Evolutionary conservation across 2,329 filamentous ascomycete species (phyloP).

Genomic region (Davidsoniella virescens): DNA sequence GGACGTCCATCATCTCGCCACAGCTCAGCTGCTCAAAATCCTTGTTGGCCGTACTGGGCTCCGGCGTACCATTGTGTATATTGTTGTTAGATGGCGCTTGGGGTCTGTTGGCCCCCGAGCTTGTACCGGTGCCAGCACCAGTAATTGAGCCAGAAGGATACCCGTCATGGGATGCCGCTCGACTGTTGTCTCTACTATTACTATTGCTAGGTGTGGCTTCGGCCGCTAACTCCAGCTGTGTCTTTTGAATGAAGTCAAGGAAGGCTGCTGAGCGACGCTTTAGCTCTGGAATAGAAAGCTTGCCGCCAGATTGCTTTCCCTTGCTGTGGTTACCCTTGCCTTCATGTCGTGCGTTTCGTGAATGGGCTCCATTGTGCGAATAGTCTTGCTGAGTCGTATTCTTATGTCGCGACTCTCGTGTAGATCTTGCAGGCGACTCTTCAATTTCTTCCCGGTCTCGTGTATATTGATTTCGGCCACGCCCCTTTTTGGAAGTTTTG

Average conservation of each 20-base stretch:
- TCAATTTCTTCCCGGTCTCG: constrained; percentile 52
- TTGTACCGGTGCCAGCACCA: not conserved
- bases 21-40: constrained; percentile 64
- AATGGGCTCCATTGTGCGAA: not conserved
- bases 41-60: constrained; percentile 17
- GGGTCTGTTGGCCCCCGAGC: not conserved
- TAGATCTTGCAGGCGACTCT: constrained; percentile 40
- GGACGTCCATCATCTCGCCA: constrained; percentile 78
- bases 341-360: constrained; percentile 17
- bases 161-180: constrained; percentile 20
- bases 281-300: constrained; percentile 77
- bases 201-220: constrained; percentile 28
- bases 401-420: constrained; percentile 23
- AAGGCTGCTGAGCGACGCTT: constrained; percentile 70
- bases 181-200: constrained; percentile 22
- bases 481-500: constrained; percentile 46
- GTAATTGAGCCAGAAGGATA: not conserved
- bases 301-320: constrained; percentile 40
- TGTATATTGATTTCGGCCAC: constrained; percentile 69
- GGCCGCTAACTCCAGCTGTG: constrained; percentile 71
- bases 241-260: constrained; percentile 76
- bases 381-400: not conserved
- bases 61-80: not conserved
- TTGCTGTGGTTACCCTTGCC: constrained; percentile 27
- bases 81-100: not conserved